phyloP scores from a whole-genome alignment of 2,329 filamentous ascomycete species.

The Fonsecaea pugnacius region DNA sequence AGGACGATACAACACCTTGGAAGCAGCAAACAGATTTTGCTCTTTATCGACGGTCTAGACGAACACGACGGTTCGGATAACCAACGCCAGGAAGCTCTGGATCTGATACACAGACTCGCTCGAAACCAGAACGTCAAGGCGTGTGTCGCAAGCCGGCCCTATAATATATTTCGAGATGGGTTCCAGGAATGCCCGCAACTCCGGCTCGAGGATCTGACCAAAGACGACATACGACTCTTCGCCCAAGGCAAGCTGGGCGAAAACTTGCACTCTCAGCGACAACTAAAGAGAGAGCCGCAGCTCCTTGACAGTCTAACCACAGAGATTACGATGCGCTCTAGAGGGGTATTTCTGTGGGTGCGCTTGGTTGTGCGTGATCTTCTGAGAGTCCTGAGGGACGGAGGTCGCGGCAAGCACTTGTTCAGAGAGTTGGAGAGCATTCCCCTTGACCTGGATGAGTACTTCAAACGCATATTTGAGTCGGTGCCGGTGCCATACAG shows the following conservation, averaged over 20 bases:
- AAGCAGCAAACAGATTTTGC: slow-evolving; percentile 6
- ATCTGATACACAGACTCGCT: slow-evolving; percentile 13
- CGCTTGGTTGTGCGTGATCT: slow-evolving; percentile 52
- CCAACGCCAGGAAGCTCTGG: slow-evolving; percentile 16
- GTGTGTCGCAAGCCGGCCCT: slow-evolving; percentile 26
- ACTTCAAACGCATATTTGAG: slow-evolving; percentile 24
- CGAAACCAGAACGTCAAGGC: slow-evolving; percentile 8
- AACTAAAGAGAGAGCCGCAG: not conserved
- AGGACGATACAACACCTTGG: not conserved
- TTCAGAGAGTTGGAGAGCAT: slow-evolving; percentile 11
- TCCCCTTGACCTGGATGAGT: slow-evolving; percentile 26
- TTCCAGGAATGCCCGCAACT: slow-evolving; percentile 20
- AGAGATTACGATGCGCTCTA: slow-evolving; percentile 44
- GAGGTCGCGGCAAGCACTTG: slow-evolving; percentile 12
- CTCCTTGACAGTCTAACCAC: not conserved
- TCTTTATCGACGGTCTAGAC: slow-evolving; percentile 25
- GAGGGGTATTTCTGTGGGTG: slow-evolving; percentile 54
- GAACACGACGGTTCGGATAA: slow-evolving; percentile 20
- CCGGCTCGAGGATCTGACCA: slow-evolving; percentile 18
- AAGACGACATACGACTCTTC: slow-evolving; percentile 16
- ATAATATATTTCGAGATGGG: slow-evolving; percentile 21
- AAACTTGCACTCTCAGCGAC: not conserved
- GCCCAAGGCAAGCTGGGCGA: not conserved
- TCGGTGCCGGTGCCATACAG: slow-evolving; percentile 17
- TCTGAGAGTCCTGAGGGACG: slow-evolving; percentile 14